Percentiles rank a stretch among this genome's conserved stretches.
phyloP scores from a whole-genome alignment of 305 asterid genomes.

The Rubia tinctorum region DNA sequence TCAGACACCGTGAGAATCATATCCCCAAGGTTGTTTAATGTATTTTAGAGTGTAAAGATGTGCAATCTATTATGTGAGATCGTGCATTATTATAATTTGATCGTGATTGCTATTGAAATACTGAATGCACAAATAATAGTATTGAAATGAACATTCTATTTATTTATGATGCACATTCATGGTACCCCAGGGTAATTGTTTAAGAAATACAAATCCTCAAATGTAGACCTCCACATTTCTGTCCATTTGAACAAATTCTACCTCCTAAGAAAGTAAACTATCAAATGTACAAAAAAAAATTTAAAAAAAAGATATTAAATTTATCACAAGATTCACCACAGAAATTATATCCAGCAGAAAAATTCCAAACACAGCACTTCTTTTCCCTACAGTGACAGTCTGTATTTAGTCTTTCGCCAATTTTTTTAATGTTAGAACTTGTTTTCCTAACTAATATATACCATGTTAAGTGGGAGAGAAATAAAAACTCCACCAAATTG shows the following conservation, averaged over 20 bases:
- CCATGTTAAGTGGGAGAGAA: not conserved
- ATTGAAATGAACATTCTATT: too few species aligned
- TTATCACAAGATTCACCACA: not conserved
- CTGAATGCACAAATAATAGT: too few species aligned
- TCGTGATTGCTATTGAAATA: too few species aligned
- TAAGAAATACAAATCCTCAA: not conserved
- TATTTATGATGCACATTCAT: too few species aligned
- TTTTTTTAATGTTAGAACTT: not conserved
- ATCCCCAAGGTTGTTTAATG: too few species aligned
- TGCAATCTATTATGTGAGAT: too few species aligned
- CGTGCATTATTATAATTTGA: too few species aligned
- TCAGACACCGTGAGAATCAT: too few species aligned
- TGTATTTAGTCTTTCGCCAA: not conserved
- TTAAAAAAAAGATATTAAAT: not conserved
- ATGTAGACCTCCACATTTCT: not conserved
- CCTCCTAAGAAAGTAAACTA: slow-evolving; percentile 5
- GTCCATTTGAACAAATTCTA: not conserved
- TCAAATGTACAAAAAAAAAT: not conserved
- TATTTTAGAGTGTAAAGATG: too few species aligned
- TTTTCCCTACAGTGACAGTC: slow-evolving; percentile 1
- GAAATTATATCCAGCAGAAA: slow-evolving; percentile 4
- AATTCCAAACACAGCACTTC: not conserved
- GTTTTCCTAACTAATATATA: not conserved
- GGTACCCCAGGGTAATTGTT: too few species aligned
- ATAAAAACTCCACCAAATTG: not conserved